These are phyloP conservation scores for Colletotrichum spinosum DNA, from an alignment of 2,329 filamentous ascomycete species.

Conservation along the genomic window DNA sequence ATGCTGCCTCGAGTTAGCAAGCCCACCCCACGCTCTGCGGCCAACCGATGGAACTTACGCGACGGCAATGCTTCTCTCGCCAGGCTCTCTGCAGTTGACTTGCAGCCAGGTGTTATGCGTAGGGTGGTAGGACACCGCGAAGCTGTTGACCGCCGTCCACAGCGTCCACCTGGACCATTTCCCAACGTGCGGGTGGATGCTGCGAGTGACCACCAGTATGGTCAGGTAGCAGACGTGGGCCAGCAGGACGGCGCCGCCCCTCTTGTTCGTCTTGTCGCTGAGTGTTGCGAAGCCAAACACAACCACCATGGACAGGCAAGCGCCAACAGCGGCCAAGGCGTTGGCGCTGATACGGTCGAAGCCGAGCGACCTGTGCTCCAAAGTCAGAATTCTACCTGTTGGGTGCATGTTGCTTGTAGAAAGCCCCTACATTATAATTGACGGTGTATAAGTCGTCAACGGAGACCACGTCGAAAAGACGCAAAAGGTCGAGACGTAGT, in stretches of 20 bases:
- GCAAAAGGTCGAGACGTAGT: slow-evolving; percentile 60
- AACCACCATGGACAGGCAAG: slow-evolving; percentile 57
- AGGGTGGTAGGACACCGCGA: slow-evolving; percentile 65
- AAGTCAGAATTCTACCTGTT: not conserved
- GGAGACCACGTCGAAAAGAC: slow-evolving; percentile 66
- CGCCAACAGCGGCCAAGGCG: slow-evolving; percentile 56
- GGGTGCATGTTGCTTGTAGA: not conserved
- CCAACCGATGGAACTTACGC: slow-evolving; percentile 49
- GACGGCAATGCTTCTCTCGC: slow-evolving; percentile 61
- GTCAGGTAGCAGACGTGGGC: slow-evolving; percentile 59
- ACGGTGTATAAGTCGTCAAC: slow-evolving; percentile 62
- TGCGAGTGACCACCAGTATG: slow-evolving; percentile 54
- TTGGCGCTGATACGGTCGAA: slow-evolving; percentile 60
- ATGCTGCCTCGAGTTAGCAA: slow-evolving; percentile 40
- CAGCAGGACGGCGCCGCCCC: slow-evolving; percentile 56
- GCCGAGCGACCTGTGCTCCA: slow-evolving; percentile 50
- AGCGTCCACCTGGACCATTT: slow-evolving; percentile 62
- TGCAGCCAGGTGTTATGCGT: slow-evolving; percentile 65
- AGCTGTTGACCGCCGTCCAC: slow-evolving; percentile 63
- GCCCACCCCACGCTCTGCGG: not conserved
- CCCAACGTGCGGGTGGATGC: slow-evolving; percentile 55
- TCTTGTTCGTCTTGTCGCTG: slow-evolving; percentile 57
- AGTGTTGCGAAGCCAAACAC: slow-evolving; percentile 61
- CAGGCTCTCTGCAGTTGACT: slow-evolving; percentile 59
- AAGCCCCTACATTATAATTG: slow-evolving; percentile 52